A percentile compares a stretch with the other conserved stretches of the same genome.
These are phyloP conservation scores for Phaeosphaeriaceae sp. DNA, from an alignment of 2,329 filamentous ascomycete species.

Conservation along the genomic window DNA sequence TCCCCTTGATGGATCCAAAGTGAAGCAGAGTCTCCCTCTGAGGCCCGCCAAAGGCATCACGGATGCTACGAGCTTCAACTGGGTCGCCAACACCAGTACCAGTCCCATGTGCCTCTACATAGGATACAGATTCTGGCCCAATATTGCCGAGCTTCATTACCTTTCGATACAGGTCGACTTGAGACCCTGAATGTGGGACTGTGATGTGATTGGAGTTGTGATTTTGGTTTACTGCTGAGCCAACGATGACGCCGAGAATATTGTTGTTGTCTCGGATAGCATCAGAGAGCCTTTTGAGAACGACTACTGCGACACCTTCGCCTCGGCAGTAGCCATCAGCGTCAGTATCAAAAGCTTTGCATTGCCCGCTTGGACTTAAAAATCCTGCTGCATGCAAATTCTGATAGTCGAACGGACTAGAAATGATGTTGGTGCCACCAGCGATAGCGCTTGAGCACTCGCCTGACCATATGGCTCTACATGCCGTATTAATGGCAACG, in stretches of 20 bases:
- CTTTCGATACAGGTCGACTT: slow-evolving; percentile 17
- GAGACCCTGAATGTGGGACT: slow-evolving; percentile 15
- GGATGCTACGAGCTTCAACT: neutral
- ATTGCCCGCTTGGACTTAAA: slow-evolving; percentile 50
- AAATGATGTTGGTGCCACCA: slow-evolving; percentile 43
- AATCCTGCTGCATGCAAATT: slow-evolving; percentile 49
- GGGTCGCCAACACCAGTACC: slow-evolving; percentile 8
- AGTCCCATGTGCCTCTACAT: slow-evolving; percentile 39
- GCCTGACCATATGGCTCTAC: slow-evolving; percentile 28
- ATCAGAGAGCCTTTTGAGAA: slow-evolving; percentile 41
- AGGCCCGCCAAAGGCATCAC: slow-evolving; percentile 8
- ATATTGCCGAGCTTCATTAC: slow-evolving; percentile 40
- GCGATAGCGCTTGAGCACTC: slow-evolving; percentile 40
- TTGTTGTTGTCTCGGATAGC: slow-evolving; percentile 46
- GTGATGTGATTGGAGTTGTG: slow-evolving; percentile 28
- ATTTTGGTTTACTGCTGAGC: slow-evolving; percentile 51
- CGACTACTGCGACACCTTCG: slow-evolving; percentile 31
- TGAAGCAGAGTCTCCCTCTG: slow-evolving; percentile 14
- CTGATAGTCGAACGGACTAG: slow-evolving; percentile 36
- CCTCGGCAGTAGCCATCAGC: slow-evolving; percentile 44
- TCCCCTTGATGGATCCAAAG: slow-evolving; percentile 35
- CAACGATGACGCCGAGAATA: slow-evolving; percentile 35
- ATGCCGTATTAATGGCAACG: slow-evolving; percentile 32
- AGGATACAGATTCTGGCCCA: slow-evolving; percentile 31
- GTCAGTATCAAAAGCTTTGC: neutral